These are phyloP conservation scores for Candolleomyces aberdarensis DNA, from an alignment of 768 basidiomycete genomes.

Conservation along the genomic window DNA sequence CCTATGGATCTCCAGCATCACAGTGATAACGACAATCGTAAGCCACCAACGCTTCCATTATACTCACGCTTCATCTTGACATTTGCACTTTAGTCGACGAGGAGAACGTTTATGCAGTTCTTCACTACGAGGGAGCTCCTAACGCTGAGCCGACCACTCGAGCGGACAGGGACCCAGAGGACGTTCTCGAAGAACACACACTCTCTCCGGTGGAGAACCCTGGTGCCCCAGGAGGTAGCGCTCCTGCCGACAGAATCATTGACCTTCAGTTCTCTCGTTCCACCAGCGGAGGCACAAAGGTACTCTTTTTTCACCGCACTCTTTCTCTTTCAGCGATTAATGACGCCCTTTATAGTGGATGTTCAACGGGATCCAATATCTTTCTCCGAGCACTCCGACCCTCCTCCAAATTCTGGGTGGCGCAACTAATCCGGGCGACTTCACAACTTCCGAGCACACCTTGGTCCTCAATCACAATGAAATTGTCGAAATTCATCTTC, in stretches of 20 bases:
- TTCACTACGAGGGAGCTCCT: constrained; percentile 32
- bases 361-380: constrained; percentile 31
- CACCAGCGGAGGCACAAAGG: constrained; percentile 5
- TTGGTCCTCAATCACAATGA: constrained; percentile 23
- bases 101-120: constrained; percentile 19
- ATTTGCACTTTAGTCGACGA: constrained; percentile 8
- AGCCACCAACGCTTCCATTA: neutral
- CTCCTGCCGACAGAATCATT: constrained; percentile 12
- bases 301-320: neutral
- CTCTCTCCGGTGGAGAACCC: constrained; percentile 12
- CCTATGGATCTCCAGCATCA: constrained; percentile 13
- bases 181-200: constrained; percentile 10
- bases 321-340: neutral
- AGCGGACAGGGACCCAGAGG: neutral
- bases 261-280: constrained; percentile 4
- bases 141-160: constrained; percentile 26
- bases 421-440: constrained; percentile 15
- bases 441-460: constrained; percentile 25
- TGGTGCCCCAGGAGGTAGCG: constrained; percentile 14
- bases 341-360: constrained; percentile 17
- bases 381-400: constrained; percentile 21
- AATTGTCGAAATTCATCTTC: constrained; percentile 22
- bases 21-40: constrained; percentile 13
- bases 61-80: neutral
- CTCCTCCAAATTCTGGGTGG: constrained; percentile 25